These are phyloP conservation scores for Mycena haematopus DNA, from an alignment of 768 basidiomycete species.

Conservation along the genomic window DNA sequence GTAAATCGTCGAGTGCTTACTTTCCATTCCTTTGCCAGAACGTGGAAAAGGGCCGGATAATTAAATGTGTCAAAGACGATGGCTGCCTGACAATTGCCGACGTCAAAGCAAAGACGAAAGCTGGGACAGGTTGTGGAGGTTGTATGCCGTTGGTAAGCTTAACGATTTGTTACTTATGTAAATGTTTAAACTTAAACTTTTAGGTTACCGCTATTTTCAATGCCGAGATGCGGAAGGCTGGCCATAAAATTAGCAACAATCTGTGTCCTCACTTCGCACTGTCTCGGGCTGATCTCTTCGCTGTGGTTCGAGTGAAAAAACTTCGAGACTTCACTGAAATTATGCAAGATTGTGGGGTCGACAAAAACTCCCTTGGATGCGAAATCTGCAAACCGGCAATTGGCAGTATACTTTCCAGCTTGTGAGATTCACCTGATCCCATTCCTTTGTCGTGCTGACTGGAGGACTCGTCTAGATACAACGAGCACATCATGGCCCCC, in stretches of 20 bases:
- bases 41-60: conserved; percentile 65
- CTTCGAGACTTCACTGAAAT: conserved; percentile 61
- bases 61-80: conserved; percentile 56
- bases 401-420: conserved; percentile 55
- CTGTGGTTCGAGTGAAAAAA: conserved; percentile 66
- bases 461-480: conserved; percentile 43
- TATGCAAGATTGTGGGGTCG: conserved; percentile 55
- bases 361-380: conserved; percentile 62
- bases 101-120: conserved; percentile 72
- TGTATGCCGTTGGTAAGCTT: conserved; percentile 62
- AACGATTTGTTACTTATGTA: conserved; percentile 29
- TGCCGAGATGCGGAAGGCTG: conserved; percentile 72
- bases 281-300: conserved; percentile 71
- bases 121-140: conserved; percentile 76
- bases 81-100: conserved; percentile 52
- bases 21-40: conserved; percentile 48
- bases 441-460: background rate
- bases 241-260: conserved; percentile 60
- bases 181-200: background rate
- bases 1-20: background rate
- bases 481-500: conserved; percentile 69
- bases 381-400: conserved; percentile 78
- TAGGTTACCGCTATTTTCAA: conserved; percentile 46
- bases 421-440: conserved; percentile 31
- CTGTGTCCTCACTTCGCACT: conserved; percentile 72